Evolutionary conservation across 768 basidiomycete species (phyloP).

Genomic region (Polyporus arcularius): DNA sequence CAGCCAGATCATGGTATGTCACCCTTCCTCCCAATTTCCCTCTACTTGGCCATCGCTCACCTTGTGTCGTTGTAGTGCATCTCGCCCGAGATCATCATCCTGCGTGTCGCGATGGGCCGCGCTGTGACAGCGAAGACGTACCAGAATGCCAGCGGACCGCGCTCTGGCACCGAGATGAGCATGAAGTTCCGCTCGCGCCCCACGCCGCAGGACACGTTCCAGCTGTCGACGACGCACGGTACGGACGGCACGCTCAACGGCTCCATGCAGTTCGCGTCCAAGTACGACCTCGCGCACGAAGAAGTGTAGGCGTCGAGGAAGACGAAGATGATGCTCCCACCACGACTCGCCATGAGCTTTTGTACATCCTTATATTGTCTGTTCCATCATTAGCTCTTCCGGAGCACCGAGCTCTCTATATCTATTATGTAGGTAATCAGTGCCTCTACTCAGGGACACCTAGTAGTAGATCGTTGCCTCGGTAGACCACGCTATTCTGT

Average conservation of each 20-base stretch:
- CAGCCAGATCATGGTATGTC: constrained; percentile 24
- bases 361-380: too few relatives aligned
- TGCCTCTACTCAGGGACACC: too few relatives aligned
- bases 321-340: background rate
- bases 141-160: background rate
- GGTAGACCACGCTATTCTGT: background rate
- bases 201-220: background rate
- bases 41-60: background rate
- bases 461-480: too few relatives aligned
- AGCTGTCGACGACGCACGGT: background rate
- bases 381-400: too few relatives aligned
- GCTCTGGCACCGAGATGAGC: background rate
- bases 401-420: too few relatives aligned
- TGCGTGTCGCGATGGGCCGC: constrained; percentile 24
- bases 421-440: too few relatives aligned
- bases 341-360: too few relatives aligned
- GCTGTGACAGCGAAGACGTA: constrained; percentile 10
- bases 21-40: background rate
- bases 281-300: background rate
- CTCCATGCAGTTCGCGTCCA: background rate
- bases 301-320: background rate
- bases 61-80: constrained; percentile 18
- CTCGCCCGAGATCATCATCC: constrained; percentile 26
- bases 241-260: background rate
- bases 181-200: background rate